Base-by-base conservation (phyloP, 306 rosid genomes). In the Malus sylvestris region DNA sequence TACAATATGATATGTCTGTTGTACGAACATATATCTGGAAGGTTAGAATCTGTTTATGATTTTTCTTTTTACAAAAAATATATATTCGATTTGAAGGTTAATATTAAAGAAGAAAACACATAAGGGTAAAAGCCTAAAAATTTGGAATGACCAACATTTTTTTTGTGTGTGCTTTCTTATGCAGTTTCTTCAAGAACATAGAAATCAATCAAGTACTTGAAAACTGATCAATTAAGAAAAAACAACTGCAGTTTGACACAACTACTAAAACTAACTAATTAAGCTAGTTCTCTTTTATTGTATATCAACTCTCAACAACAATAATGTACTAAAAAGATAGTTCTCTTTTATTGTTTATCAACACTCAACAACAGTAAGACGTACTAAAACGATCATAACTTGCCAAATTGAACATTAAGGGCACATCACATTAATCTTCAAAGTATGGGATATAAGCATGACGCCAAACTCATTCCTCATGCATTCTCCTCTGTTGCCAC, bases 401-500 rank as follows among this genome's bases (percentile, higher is more conserved):
- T 27, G 63, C 15, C 14, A 69, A 46, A 14, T 63, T 63, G 6
- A 30, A 60, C 67, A 35, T 72, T 22, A 72, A 27, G 13, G 53
- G 63, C 63, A 13, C 33, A 13, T 25, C 38, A 61, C 35, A 61
- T 13, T 7, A 64, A 64, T 63, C 42, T 64, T 16, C 68, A 64
- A 32, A 38, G 18, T 23, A 38, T 13, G 33, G 8, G 4, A 63
- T 32, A 13, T 63, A 15, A 15, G 58, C 59, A 69, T 44, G 73
- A 30, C 8, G 20, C 30, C 45, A 46, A 45, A 63, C 51, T 33
- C 8, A 6, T 60, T 65, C 22, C 8, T 46, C 83, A 33, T 44
- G 8, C 73, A 53, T 58, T 25, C 15, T 7, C 38, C 40, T 83
- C 42, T 95, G 97, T 30, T 63, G 82, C 79, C 82, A 82, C 68